A percentile compares a stretch with the other conserved stretches of the same genome.
These are phyloP conservation scores for Pseudogymnoascus sp. DNA, from an alignment of 2,329 filamentous ascomycete species.

Conservation along the genomic window DNA sequence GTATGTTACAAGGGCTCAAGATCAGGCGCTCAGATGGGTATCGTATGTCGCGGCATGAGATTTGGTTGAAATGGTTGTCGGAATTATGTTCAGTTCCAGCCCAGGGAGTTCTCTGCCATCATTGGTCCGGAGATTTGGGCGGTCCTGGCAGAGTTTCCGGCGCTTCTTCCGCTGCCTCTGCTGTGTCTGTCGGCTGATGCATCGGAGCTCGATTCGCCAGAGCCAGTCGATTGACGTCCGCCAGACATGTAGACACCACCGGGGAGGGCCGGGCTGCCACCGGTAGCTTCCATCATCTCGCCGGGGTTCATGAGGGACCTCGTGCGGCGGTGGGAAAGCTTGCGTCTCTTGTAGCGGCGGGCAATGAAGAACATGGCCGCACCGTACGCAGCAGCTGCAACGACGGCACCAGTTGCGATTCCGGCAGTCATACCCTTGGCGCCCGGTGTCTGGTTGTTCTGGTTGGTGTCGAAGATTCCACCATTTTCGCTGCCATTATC, in stretches of 20 bases:
- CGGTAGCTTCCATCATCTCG: conserved; percentile 38
- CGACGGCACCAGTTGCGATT: conserved; percentile 57
- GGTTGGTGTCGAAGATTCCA: conserved; percentile 33
- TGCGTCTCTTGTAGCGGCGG: conserved; percentile 61
- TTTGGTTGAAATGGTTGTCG: conserved; percentile 9
- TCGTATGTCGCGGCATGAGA: conserved; percentile 15
- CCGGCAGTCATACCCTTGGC: conserved; percentile 58
- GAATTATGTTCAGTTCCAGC: conserved; percentile 56
- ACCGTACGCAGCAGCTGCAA: conserved; percentile 63
- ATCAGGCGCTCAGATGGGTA: conserved; percentile 17
- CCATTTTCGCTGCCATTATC: conserved; percentile 34
- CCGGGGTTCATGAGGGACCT: conserved; percentile 49
- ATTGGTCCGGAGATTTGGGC: conserved; percentile 66
- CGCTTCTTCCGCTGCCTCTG: conserved; percentile 45
- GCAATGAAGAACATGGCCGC: conserved; percentile 72
- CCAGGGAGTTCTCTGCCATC: conserved; percentile 70
- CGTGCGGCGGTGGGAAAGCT: conserved; percentile 53
- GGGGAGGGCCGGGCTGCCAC: conserved; percentile 38
- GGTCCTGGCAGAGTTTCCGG: conserved; percentile 44
- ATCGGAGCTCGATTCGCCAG: conserved; percentile 29
- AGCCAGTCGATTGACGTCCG: conserved; percentile 30
- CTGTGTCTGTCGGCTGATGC: conserved; percentile 38
- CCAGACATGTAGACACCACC: conserved; percentile 39
- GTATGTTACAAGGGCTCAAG: conserved; percentile 18
- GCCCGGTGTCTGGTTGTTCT: conserved; percentile 42